Evolutionary conservation across 345 rosid species (phyloP).

Genomic region (Xanthoceras sorbifolium): DNA sequence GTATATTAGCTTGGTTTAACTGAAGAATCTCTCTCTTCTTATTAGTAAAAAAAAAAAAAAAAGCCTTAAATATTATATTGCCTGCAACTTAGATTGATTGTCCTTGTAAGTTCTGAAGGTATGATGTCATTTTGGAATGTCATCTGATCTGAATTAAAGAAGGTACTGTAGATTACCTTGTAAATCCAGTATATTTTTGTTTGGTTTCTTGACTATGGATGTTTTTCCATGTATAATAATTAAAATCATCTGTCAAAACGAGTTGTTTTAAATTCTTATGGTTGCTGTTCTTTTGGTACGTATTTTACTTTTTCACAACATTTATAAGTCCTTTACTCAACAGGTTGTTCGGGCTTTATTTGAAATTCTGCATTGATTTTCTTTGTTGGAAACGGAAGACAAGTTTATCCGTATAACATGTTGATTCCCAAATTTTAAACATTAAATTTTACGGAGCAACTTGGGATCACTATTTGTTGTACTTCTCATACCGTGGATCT

Average conservation of each 20-base stretch:
- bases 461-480: slow-evolving; percentile 9
- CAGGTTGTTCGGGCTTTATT: not conserved
- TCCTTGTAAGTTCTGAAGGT: not conserved
- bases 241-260: not conserved
- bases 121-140: not conserved
- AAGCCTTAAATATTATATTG: not conserved
- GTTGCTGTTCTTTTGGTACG: not conserved
- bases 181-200: not conserved
- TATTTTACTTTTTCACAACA: not conserved
- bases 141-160: not conserved
- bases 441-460: slow-evolving; percentile 2
- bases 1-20: not conserved
- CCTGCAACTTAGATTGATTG: not conserved
- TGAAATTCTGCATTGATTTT: slow-evolving; percentile 8
- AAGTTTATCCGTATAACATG: not conserved
- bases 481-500: slow-evolving; percentile 3
- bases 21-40: not conserved
- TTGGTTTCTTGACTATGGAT: not conserved
- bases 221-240: not conserved
- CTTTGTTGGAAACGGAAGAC: slow-evolving; percentile 3
- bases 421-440: slow-evolving; percentile 6
- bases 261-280: not conserved
- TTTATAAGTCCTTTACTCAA: not conserved
- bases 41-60: not conserved
- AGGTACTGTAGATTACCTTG: not conserved